Evolutionary conservation across 1,284 basidiomycete genomes (phyloP), one percentile per base, ranked within the genome.

Genomic region (Bondarzewia mesenterica): DNA sequence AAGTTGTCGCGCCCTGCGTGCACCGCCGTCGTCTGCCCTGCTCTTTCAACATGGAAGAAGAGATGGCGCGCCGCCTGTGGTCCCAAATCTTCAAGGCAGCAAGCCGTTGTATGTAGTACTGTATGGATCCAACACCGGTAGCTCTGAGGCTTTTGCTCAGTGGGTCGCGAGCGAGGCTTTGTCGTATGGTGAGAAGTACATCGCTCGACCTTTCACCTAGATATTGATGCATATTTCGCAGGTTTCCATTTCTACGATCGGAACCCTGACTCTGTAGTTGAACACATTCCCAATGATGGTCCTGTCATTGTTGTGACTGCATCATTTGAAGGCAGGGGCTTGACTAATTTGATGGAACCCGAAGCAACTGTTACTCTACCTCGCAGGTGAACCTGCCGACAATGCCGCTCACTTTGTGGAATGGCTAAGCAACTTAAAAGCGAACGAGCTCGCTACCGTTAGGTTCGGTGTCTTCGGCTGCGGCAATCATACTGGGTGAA

Each of bases 401-500:
- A 40, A 40, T 40, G 38, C 38, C 20, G 38, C 38, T 22, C 38
- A 22, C 38, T 40, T 40, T 18, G 38, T 40, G 38, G 38, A 40
- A 18, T 40, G 38, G 38, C 38, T 40, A 2, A 18, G 15, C 8
- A 40, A 18, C 8, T 10, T 18, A 8, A 3, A 40, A 40, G 38
- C 15, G 15, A 16, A 40, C n/a, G 38, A 21, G 21, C 21, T 40
- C 8, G 38, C 38, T 16, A 40, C 14, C 38, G 38, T 40, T 16
- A 40, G 20, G 21, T 40, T 18, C 21, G 38, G 38, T 10, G 20
- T 40, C 38, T 40, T 40, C 6, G 38, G 38, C 5, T 40, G 38
- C 38, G 38, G 38, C 16, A 40, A 40, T 18, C 16, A 10, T 15
- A 40, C 12, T 40, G 38, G 38, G 38, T 40, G n/a, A 10, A 40